These are phyloP conservation scores for Leccinum obscurum DNA, from an alignment of 768 basidiomycete genomes.

Conservation along the genomic window DNA sequence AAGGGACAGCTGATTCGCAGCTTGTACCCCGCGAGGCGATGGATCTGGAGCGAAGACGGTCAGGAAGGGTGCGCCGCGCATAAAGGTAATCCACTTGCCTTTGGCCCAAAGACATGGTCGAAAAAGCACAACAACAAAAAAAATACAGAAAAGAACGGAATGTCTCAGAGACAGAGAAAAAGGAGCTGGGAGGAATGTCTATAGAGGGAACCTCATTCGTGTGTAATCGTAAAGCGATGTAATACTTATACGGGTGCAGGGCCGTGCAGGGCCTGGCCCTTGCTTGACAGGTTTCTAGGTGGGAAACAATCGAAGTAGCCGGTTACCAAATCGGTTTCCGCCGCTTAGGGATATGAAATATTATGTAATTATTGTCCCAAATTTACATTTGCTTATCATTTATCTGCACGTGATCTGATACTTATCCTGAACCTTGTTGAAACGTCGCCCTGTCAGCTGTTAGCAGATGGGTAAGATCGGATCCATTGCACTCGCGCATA, in stretches of 20 bases:
- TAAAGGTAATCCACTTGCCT: conserved; percentile 8
- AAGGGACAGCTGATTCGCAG: conserved; percentile 51
- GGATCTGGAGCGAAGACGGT: conserved; percentile 8
- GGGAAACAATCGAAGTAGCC: not conserved
- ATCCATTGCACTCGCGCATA: no score
- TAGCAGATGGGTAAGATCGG: conserved; percentile 21
- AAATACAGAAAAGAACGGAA: not conserved
- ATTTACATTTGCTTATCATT: not conserved
- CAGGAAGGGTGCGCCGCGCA: not conserved
- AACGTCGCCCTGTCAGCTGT: not conserved
- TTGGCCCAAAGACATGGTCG: conserved; percentile 15
- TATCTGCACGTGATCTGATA: conserved; percentile 12
- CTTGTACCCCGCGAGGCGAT: not conserved
- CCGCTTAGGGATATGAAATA: not conserved
- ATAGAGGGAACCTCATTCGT: not conserved
- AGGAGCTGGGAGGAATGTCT: not conserved
- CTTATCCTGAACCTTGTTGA: not conserved
- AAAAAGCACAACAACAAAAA: not conserved
- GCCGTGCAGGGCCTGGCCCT: not conserved
- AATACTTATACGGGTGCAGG: not conserved
- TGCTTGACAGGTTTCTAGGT: not conserved
- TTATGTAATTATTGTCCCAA: not conserved
- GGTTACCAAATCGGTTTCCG: not conserved
- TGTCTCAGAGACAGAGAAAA: not conserved
- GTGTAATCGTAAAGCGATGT: not conserved